phyloP scores from a whole-genome alignment of 306 rosid genomes.

The Dryas octopetala region DNA sequence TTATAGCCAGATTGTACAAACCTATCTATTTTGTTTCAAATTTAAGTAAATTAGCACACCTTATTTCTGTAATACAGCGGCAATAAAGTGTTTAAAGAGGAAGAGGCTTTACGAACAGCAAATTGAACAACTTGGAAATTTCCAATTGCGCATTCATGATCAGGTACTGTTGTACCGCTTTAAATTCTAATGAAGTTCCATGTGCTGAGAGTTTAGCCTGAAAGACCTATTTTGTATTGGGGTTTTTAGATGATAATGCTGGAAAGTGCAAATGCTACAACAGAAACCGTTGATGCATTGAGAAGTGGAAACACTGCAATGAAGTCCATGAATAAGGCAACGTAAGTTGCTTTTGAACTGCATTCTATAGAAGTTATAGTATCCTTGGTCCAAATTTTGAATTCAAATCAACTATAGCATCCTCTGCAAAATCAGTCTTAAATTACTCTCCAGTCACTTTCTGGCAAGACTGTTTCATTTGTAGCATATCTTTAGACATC shows the following conservation, averaged over 20 bases:
- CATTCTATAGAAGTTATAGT: not conserved
- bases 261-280: constrained; percentile 98
- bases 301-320: constrained; percentile 91
- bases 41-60: too few relatives aligned
- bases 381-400: not conserved
- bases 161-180: constrained; percentile 50
- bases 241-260: constrained; percentile 79
- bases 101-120: constrained; percentile 92
- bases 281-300: constrained; percentile 96
- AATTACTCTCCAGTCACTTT: not conserved
- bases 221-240: not conserved
- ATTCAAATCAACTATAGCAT: not conserved
- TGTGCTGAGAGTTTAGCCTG: not conserved
- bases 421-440: not conserved
- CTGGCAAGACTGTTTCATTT: not conserved
- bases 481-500: not conserved
- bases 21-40: not conserved
- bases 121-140: constrained; percentile 96
- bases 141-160: constrained; percentile 95
- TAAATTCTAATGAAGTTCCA: not conserved
- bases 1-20: not conserved
- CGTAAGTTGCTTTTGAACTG: constrained; percentile 45
- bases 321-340: constrained; percentile 99
- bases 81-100: constrained; percentile 98
- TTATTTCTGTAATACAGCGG: constrained; percentile 50